Evolutionary conservation across 1,284 basidiomycete species (phyloP).

Genomic region (Cystobasidiaceae sp.): DNA sequence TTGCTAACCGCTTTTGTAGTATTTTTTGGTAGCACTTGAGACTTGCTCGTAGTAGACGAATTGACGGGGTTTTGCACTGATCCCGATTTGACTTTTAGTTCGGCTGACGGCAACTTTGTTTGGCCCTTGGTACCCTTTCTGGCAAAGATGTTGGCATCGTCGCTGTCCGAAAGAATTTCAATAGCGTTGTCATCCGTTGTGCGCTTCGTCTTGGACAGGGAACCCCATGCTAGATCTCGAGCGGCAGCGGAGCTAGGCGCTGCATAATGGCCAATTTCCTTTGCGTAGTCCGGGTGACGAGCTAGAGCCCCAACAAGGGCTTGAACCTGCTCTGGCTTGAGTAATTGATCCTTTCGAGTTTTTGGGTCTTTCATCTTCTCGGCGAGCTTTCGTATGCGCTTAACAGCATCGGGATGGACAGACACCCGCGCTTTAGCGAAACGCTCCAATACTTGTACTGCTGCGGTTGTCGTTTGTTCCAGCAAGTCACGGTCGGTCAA

Average conservation of each 20-base stretch:
- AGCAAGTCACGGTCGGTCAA: conserved; percentile 61
- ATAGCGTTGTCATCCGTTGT: no score
- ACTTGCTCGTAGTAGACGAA: background rate
- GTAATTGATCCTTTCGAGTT: conserved; percentile 32
- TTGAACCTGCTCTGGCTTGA: conserved; percentile 64
- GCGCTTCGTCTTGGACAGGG: background rate
- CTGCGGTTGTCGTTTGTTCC: conserved; percentile 35
- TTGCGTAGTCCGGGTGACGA: conserved; percentile 13
- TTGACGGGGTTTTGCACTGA: background rate
- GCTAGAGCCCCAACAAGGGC: conserved; percentile 66
- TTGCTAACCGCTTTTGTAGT: conserved; percentile 62
- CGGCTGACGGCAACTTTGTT: conserved; percentile 9
- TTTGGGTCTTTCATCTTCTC: conserved; percentile 18
- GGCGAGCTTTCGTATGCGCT: conserved; percentile 14
- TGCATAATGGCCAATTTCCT: background rate
- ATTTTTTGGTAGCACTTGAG: conserved; percentile 53
- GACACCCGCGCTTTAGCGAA: conserved; percentile 31
- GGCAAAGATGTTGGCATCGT: no score
- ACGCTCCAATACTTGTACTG: conserved; percentile 38
- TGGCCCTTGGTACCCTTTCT: background rate
- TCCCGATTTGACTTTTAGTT: background rate
- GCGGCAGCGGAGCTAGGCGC: background rate
- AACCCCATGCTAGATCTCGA: background rate
- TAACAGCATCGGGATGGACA: conserved; percentile 7
- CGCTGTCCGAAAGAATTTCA: no score